Percentiles rank a stretch among this genome's conserved stretches.
Evolutionary conservation across 495 filamentous ascomycete species (phyloP).

Genomic region (Xylaria nigripes): DNA sequence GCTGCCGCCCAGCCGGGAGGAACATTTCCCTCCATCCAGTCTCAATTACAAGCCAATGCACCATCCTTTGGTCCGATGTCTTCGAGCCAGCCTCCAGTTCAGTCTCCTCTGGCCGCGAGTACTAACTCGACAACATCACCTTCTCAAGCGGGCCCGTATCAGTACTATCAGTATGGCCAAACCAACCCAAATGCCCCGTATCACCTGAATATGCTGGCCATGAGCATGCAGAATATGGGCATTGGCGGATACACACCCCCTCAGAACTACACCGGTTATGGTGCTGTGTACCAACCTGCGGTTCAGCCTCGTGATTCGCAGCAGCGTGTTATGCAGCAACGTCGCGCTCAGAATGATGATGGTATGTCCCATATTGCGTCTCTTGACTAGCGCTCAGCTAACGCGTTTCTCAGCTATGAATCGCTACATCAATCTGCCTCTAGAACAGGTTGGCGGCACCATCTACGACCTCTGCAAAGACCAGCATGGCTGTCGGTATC

Average conservation of each 20-base stretch:
- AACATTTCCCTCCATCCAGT: constrained; percentile 47
- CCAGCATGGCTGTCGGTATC: constrained; percentile 89
- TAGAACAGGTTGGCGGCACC: constrained; percentile 72
- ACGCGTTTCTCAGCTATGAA: constrained; percentile 39
- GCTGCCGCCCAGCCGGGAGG: constrained; percentile 39
- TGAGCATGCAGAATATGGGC: constrained; percentile 52
- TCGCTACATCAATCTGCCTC: constrained; percentile 65
- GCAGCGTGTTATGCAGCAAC: constrained; percentile 60
- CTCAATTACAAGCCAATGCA: constrained; percentile 70
- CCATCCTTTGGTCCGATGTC: constrained; percentile 55
- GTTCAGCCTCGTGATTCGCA: constrained; percentile 54
- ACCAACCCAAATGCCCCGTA: constrained; percentile 26
- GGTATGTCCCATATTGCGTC: constrained; percentile 27
- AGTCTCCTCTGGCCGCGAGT: constrained; percentile 22
- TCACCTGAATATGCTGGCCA: constrained; percentile 49
- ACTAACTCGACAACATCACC: constrained; percentile 23
- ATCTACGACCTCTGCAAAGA: constrained; percentile 90
- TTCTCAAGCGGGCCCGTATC: constrained; percentile 31
- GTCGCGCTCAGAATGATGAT: constrained; percentile 58
- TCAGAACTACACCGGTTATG: constrained; percentile 41
- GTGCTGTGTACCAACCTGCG: constrained; percentile 37
- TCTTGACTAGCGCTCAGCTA: constrained; percentile 6
- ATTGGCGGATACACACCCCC: constrained; percentile 43
- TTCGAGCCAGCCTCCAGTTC: constrained; percentile 25
- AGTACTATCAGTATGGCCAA: constrained; percentile 35